Evolutionary conservation across 192 early-diverging fungal genomes (phyloP).

Genomic region (Coemansia sp.): DNA sequence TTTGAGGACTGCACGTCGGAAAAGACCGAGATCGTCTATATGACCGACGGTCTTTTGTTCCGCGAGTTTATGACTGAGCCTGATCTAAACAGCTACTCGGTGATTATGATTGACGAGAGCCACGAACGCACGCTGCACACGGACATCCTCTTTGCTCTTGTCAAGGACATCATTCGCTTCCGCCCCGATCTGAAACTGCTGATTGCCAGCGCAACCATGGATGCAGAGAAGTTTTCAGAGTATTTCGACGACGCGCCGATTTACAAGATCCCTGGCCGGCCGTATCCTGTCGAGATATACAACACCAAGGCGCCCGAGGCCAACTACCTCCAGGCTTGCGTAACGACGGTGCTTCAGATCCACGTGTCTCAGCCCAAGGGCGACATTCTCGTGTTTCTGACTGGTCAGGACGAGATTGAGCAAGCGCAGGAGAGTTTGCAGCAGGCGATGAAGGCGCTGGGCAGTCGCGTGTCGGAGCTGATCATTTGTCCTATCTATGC

Average conservation of each 20-base stretch:
- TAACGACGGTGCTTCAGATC: constrained; percentile 90
- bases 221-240: constrained; percentile 92
- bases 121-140: constrained; percentile 97
- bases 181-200: constrained; percentile 90
- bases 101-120: constrained; percentile 97
- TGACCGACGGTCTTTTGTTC: constrained; percentile 98
- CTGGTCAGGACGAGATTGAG: constrained; percentile 99
- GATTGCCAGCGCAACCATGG: constrained; percentile 97
- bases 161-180: constrained; percentile 95
- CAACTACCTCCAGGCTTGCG: constrained; percentile 91
- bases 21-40: constrained; percentile 93
- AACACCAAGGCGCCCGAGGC: constrained; percentile 97
- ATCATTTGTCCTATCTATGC: constrained; percentile 97
- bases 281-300: constrained; percentile 90
- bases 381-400: constrained; percentile 94
- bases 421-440: constrained; percentile 76
- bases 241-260: constrained; percentile 95
- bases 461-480: constrained; percentile 84
- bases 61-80: constrained; percentile 98
- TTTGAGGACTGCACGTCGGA: constrained; percentile 98
- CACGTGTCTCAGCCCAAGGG: constrained; percentile 86
- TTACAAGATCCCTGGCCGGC: constrained; percentile 91
- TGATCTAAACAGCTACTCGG: constrained; percentile 83
- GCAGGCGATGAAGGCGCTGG: constrained; percentile 75
- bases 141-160: constrained; percentile 92